Conservation (phyloP, 805 yeast species). For the Monosporozyma yasuniensis region DNA sequence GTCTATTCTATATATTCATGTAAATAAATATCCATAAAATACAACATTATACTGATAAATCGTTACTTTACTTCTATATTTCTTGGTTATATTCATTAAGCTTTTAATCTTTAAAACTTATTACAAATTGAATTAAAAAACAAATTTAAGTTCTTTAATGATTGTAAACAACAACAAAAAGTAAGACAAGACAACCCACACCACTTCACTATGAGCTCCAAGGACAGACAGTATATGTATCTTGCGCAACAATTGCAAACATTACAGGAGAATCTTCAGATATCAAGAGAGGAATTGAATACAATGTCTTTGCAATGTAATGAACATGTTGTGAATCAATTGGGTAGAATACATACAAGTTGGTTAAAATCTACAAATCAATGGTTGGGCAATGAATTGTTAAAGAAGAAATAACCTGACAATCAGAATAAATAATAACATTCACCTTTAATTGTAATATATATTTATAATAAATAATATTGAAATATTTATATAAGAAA, state of each 20-base stretch:
- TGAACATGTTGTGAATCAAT: constrained; percentile 23
- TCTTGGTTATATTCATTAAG: no score
- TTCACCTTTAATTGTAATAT: no score
- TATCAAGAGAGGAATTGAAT: constrained; percentile 22
- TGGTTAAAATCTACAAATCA: constrained; percentile 28
- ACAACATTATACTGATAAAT: not conserved
- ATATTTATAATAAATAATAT: no score
- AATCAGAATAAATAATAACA: no score
- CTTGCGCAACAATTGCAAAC: constrained; percentile 22
- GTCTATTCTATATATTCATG: not conserved
- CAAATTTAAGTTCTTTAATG: not conserved
- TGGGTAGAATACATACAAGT: constrained; percentile 27
- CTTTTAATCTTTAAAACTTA: not conserved
- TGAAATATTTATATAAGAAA: not conserved
- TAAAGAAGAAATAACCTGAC: constrained; percentile 1
- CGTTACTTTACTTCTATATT: not conserved
- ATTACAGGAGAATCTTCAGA: constrained; percentile 21
- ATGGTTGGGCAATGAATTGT: constrained; percentile 12
- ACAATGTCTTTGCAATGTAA: constrained; percentile 27
- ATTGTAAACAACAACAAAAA: not conserved
- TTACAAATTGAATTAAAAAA: not conserved
- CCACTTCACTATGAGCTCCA: constrained; percentile 7
- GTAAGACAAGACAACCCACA: not conserved
- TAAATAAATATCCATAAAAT: not conserved
- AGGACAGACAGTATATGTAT: constrained; percentile 27